Conservation (phyloP, 202 grass and related monocot genomes). For the Dendrocalamus latiflorus region DNA sequence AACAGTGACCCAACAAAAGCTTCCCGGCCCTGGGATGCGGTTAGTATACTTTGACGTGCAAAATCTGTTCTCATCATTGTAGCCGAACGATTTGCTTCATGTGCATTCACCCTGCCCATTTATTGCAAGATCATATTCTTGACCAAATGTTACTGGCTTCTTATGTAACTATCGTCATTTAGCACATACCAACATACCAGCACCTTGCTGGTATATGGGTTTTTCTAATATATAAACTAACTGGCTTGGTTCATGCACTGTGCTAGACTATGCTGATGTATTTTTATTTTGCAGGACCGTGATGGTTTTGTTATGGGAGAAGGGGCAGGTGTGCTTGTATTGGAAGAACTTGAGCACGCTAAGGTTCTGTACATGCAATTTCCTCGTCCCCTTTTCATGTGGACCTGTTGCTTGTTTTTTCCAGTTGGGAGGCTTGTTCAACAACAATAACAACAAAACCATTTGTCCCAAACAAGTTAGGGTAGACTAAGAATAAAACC, state of each 20-base stretch:
- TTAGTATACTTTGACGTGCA: slow-evolving; percentile 32
- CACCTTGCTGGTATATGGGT: background rate
- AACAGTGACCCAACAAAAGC: slow-evolving; percentile 93
- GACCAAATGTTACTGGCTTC: background rate
- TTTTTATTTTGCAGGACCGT: slow-evolving; percentile 49
- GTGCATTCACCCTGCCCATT: background rate
- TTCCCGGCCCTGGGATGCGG: slow-evolving; percentile 97
- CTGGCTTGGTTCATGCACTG: slow-evolving; percentile 7
- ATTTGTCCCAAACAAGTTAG: no score
- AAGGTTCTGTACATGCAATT: slow-evolving; percentile 54
- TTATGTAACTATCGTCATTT: background rate
- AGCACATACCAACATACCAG: background rate
- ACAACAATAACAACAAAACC: no score
- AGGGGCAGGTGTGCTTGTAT: slow-evolving; percentile 85
- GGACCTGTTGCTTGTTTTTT: slow-evolving; percentile 4
- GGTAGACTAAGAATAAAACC: no score
- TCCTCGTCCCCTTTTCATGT: background rate
- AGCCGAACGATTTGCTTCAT: slow-evolving; percentile 18
- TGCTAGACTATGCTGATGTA: slow-evolving; percentile 1
- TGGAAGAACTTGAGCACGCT: slow-evolving; percentile 99
- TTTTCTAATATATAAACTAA: background rate
- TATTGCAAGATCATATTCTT: background rate
- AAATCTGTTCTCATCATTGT: slow-evolving; percentile 2
- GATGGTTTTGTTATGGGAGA: slow-evolving; percentile 99
- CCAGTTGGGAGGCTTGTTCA: no score